phyloP scores from a whole-genome alignment of 139 green algal genomes.

The Chlamydomonas incerta region DNA sequence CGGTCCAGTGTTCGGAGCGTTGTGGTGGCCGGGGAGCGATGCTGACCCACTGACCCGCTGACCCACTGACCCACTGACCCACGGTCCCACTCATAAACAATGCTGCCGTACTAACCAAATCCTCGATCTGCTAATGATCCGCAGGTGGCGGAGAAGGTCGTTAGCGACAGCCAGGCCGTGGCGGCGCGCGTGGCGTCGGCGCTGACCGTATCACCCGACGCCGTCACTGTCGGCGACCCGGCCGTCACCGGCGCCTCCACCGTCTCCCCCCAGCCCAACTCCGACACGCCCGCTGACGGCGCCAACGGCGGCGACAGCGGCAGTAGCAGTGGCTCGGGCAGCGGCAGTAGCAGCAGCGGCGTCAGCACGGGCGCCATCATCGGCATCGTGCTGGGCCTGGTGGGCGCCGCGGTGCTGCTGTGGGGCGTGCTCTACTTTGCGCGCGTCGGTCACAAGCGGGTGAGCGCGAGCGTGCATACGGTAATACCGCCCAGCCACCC shows the following conservation, averaged over 20 bases:
- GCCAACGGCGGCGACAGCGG: not conserved
- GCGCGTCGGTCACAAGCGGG: not conserved
- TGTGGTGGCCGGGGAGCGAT: too few species aligned
- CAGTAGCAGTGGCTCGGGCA: not conserved
- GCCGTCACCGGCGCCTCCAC: not conserved
- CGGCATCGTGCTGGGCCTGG: conserved; percentile 10
- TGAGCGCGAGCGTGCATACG: too few species aligned
- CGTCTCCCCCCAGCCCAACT: not conserved
- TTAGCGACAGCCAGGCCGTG: not conserved
- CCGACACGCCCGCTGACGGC: not conserved
- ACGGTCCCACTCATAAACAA: too few species aligned
- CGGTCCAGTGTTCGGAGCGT: too few species aligned
- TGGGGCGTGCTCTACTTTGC: conserved; percentile 25
- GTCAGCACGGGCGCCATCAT: conserved; percentile 1
- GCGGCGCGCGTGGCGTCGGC: not conserved
- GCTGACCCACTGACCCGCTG: too few species aligned
- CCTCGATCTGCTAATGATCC: too few species aligned
- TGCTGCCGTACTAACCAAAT: too few species aligned
- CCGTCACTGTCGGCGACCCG: not conserved
- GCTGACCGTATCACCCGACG: not conserved
- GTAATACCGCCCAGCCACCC: too few species aligned
- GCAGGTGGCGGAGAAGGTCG: not conserved
- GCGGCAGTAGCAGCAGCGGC: not conserved
- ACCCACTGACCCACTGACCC: too few species aligned
- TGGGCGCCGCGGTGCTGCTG: not conserved